These are phyloP conservation scores for Saccharomyces hybrid DNA, from an alignment of 1,139 yeast genomes.

Conservation along the genomic window DNA sequence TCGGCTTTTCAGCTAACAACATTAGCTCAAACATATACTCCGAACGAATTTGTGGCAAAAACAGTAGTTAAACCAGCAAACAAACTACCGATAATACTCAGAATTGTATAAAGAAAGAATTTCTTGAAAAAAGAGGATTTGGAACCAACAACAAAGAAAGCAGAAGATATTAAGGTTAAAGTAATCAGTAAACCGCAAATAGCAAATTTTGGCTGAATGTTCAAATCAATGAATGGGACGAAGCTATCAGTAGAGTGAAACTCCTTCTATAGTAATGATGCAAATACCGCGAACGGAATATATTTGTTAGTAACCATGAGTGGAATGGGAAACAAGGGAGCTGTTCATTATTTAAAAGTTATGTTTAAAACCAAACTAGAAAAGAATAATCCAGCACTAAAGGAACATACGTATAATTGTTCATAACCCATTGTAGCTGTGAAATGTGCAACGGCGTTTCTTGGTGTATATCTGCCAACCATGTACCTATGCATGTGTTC, in stretches of 20 bases:
- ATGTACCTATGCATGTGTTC: not conserved
- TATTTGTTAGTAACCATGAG: not conserved
- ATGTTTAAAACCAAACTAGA: not conserved
- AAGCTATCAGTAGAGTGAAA: conserved; percentile 13
- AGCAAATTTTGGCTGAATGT: conserved; percentile 23
- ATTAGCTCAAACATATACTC: conserved; percentile 23
- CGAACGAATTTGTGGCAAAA: conserved; percentile 27
- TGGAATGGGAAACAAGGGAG: not conserved
- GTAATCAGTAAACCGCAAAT: conserved; percentile 17
- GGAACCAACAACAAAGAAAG: conserved; percentile 15
- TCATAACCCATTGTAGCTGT: not conserved
- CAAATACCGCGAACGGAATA: not conserved
- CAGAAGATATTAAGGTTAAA: conserved; percentile 15
- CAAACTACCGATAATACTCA: conserved; percentile 22
- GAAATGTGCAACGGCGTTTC: no score
- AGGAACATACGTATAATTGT: not conserved
- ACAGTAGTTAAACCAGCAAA: conserved; percentile 25
- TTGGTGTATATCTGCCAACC: not conserved
- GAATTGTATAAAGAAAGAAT: conserved; percentile 12
- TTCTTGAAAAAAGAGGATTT: conserved; percentile 14
- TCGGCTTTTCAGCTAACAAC: no score
- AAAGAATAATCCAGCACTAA: not conserved
- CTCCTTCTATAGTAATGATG: conserved; percentile 13
- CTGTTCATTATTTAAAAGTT: not conserved
- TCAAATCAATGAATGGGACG: conserved; percentile 15